Evolutionary conservation across 2,329 filamentous ascomycete species (phyloP).

Genomic region (Claviceps spartinae): DNA sequence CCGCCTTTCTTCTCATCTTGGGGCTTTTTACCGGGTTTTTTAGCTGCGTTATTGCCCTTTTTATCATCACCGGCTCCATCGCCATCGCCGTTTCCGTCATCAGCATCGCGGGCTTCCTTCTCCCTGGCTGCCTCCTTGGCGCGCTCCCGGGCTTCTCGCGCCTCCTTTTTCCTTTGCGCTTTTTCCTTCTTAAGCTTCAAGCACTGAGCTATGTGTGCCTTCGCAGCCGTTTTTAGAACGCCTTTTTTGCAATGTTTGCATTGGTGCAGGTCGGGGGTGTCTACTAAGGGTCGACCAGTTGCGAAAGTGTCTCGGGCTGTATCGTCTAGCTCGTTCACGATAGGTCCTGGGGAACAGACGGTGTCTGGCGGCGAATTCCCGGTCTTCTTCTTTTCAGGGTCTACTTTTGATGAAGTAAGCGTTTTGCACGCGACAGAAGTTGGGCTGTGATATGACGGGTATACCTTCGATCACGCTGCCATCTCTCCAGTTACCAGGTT

Average conservation of each 20-base stretch:
- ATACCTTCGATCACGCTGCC: constrained; percentile 49
- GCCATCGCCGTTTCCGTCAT: constrained; percentile 33
- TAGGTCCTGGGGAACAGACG: constrained; percentile 36
- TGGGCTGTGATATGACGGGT: constrained; percentile 7
- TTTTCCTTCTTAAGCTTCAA: constrained; percentile 75
- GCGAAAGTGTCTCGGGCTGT: constrained; percentile 65
- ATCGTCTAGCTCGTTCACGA: constrained; percentile 60
- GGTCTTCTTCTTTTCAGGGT: constrained; percentile 37
- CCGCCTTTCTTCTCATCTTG: constrained; percentile 48
- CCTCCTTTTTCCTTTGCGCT: constrained; percentile 63
- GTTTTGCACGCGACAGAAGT: background rate
- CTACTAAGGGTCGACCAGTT: constrained; percentile 69
- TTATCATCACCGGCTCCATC: constrained; percentile 34
- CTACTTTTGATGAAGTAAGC: too few relatives aligned
- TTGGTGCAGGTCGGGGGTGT: constrained; percentile 62
- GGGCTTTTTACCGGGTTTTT: constrained; percentile 58
- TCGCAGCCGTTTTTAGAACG: constrained; percentile 60
- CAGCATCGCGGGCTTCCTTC: constrained; percentile 39
- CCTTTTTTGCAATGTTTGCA: constrained; percentile 95
- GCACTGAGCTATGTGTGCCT: constrained; percentile 71
- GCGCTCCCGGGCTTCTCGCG: constrained; percentile 54
- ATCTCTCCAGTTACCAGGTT: constrained; percentile 60
- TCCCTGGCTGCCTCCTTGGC: constrained; percentile 48
- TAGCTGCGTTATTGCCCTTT: constrained; percentile 27
- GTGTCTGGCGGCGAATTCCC: constrained; percentile 27